A percentile compares a stretch with the other conserved stretches of the same genome.
Evolutionary conservation across 2,329 filamentous ascomycete genomes (phyloP).

Genomic region (Phoma sp.): DNA sequence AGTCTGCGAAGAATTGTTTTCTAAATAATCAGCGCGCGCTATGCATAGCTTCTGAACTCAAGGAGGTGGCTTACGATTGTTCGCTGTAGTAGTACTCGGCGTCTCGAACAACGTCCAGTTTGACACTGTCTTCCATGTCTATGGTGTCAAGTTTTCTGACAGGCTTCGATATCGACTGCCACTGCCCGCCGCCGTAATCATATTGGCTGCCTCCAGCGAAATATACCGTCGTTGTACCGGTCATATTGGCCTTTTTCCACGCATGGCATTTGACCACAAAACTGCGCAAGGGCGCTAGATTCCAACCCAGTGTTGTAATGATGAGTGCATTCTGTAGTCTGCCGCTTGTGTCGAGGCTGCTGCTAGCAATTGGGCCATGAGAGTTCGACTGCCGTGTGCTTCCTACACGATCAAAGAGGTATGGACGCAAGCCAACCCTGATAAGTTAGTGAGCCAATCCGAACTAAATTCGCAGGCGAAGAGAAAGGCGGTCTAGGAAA

Average conservation of each 20-base stretch:
- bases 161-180: slow-evolving; percentile 35
- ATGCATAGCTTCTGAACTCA: background rate
- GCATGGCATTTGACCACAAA: slow-evolving; percentile 34
- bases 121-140: slow-evolving; percentile 39
- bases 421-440: slow-evolving; percentile 39
- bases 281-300: slow-evolving; percentile 27
- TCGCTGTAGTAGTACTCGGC: slow-evolving; percentile 48
- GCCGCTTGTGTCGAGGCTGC: slow-evolving; percentile 15
- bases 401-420: slow-evolving; percentile 31
- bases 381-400: background rate
- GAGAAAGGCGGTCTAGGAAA: background rate
- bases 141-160: slow-evolving; percentile 39
- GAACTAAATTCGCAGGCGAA: background rate
- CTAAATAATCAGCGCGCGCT: background rate
- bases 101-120: slow-evolving; percentile 42
- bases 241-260: slow-evolving; percentile 28
- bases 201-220: slow-evolving; percentile 26
- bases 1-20: slow-evolving; percentile 42
- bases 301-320: slow-evolving; percentile 38
- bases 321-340: slow-evolving; percentile 25
- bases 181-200: slow-evolving; percentile 19
- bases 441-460: background rate
- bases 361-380: background rate
- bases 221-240: slow-evolving; percentile 34
- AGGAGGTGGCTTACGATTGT: slow-evolving; percentile 20